Evolutionary conservation across 257 asterid genomes (phyloP), one percentile per base, ranked within the genome.

Genomic region (Scutellaria galericulata): DNA sequence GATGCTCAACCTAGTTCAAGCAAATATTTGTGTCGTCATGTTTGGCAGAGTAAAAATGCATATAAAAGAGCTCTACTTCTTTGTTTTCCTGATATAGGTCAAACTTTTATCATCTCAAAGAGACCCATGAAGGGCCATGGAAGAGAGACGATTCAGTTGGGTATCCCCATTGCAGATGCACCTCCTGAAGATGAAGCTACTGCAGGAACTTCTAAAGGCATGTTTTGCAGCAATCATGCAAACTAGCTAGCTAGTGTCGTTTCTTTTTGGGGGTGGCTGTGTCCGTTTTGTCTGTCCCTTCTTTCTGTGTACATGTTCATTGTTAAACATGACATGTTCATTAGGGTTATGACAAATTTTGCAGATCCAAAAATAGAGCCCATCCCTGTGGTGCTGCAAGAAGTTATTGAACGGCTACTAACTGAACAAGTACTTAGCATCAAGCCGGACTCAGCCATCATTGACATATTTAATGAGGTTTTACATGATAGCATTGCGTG

Each of bases 51-150:
- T 24, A 67, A 55, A 42, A 62, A 24, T 73, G 61, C 70, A 47
- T 70, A 52, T 59, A 71, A 66, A 57, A 24, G 40, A 47, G 62
- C 60, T 78, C 47, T 70, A 55, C 61, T 74, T 70, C 76, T 47
- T 75, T 69, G 79, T 64, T 75, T 66, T 72, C 53, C 66, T 65
- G 77, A 75, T 83, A 74, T 89, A 93, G 98, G 95, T 20, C 92
- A 87, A 77, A 80, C 92, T 58, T 93, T 87, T 83, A 70, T 86
- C 63, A 58, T 77, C 79, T 81, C 87, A 39, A 90, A 79, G 88
- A 86, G 91, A 75, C 97, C 98, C 55, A 86, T 80, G 87, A 89
- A 77, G 75, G 97, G 96, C 70, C 97, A 89, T 77, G 98, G 98
- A 73, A 89, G 98, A 81, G 98, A 90, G 88, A 86, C 81, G 88